A percentile compares a stretch with the other conserved stretches of the same genome.
Conservation (phyloP, 495 filamentous ascomycete genomes). For the Rusavskia elegans region DNA sequence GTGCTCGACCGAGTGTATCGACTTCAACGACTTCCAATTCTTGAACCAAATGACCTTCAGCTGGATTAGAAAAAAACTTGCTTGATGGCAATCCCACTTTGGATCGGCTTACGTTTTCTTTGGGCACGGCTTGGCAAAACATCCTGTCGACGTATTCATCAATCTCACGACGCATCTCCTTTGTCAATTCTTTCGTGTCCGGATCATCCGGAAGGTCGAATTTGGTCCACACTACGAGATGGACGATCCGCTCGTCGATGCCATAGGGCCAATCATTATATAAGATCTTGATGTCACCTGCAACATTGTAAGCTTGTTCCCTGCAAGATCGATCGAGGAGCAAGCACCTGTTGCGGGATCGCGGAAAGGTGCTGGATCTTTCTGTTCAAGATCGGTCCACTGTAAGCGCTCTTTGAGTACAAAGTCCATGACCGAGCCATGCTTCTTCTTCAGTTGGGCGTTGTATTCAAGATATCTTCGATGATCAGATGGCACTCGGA, state of each 20-base stretch:
- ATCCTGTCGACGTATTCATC: constrained; percentile 47
- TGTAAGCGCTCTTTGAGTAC: constrained; percentile 46
- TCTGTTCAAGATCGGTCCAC: constrained; percentile 39
- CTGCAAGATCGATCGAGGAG: not conserved
- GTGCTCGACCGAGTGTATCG: constrained; percentile 76
- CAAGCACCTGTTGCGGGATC: constrained; percentile 23
- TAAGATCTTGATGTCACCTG: constrained; percentile 52
- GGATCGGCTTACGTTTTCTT: constrained; percentile 23
- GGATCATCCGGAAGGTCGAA: constrained; percentile 57
- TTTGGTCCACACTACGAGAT: constrained; percentile 86
- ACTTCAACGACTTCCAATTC: constrained; percentile 73
- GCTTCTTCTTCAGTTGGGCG: constrained; percentile 39
- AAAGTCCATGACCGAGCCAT: constrained; percentile 62
- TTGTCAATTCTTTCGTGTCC: constrained; percentile 48
- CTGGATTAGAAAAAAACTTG: not conserved
- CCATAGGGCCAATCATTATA: constrained; percentile 91
- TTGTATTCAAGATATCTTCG: constrained; percentile 55
- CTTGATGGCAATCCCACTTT: not conserved
- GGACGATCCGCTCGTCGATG: constrained; percentile 55
- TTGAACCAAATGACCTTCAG: constrained; percentile 74
- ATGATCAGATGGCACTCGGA: constrained; percentile 56
- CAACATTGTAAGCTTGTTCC: constrained; percentile 16
- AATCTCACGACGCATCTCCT: constrained; percentile 43
- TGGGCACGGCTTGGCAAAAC: constrained; percentile 36
- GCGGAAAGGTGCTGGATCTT: constrained; percentile 29